A percentile compares a stretch with the other conserved stretches of the same genome.
Conservation (phyloP, 306 rosid genomes). For the Adenanthera pavonina region DNA sequence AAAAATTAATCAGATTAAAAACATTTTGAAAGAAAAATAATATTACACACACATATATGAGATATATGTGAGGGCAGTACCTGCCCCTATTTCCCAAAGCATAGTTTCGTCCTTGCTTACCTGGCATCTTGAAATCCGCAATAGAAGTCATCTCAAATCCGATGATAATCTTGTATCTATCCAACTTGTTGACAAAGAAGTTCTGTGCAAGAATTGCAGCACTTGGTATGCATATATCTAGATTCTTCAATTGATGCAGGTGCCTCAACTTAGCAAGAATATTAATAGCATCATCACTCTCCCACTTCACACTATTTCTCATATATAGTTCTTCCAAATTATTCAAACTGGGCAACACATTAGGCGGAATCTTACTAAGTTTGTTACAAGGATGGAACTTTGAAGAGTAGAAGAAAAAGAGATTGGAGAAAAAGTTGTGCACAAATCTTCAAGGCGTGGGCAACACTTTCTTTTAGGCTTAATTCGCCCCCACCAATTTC, state of each 20-base stretch:
- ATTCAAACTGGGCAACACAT: constrained; percentile 40
- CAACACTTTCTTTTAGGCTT: too few species aligned
- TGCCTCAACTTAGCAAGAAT: constrained; percentile 41
- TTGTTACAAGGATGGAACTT: too few species aligned
- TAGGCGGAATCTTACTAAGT: constrained; percentile 43
- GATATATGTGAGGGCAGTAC: background rate
- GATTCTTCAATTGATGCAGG: constrained; percentile 29
- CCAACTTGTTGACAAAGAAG: background rate
- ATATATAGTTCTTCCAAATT: constrained; percentile 50
- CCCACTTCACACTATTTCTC: constrained; percentile 48
- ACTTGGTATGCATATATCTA: constrained; percentile 42
- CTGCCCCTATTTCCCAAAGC: constrained; percentile 24
- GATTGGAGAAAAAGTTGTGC: too few species aligned
- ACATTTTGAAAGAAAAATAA: background rate
- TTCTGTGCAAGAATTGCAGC: constrained; percentile 13
- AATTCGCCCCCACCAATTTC: too few species aligned
- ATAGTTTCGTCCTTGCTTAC: constrained; percentile 32
- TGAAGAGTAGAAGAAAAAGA: too few species aligned
- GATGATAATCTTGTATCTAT: constrained; percentile 42
- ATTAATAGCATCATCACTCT: background rate
- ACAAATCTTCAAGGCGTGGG: too few species aligned
- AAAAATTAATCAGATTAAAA: background rate
- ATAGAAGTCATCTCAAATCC: constrained; percentile 30
- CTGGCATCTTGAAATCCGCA: constrained; percentile 34
- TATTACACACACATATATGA: background rate